Conservation (phyloP, 306 rosid species). For the Trifolium dubium region DNA sequence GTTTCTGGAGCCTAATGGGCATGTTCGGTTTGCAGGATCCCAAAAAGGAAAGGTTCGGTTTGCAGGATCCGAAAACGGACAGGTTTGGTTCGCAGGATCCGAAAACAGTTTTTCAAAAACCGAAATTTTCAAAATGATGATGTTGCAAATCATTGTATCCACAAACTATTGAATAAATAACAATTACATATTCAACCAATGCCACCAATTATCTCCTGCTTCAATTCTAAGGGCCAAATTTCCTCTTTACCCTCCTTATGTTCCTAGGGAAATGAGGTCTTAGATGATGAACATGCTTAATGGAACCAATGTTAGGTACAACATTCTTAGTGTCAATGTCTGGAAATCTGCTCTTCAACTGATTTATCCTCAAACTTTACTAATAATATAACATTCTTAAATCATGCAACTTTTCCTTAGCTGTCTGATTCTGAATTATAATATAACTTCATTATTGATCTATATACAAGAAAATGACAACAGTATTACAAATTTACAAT, state of each 20-base stretch:
- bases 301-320: conserved; percentile 13
- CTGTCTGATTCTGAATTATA: conserved; percentile 50
- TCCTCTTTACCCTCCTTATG: conserved; percentile 59
- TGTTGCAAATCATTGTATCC: conserved; percentile 12
- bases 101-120: no score
- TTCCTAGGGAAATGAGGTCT: conserved; percentile 50
- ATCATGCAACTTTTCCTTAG: conserved; percentile 59
- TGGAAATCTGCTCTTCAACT: conserved; percentile 53
- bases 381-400: conserved; percentile 47
- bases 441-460: conserved; percentile 49
- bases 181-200: conserved; percentile 36
- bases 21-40: no score
- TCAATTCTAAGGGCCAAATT: conserved; percentile 45
- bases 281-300: conserved; percentile 49
- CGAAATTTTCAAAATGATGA: conserved; percentile 39
- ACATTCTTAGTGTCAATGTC: conserved; percentile 42
- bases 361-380: conserved; percentile 37
- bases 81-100: no score
- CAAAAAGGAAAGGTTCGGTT: no score
- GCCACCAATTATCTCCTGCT: conserved; percentile 33
- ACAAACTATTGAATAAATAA: background rate
- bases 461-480: conserved; percentile 44
- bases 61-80: no score
- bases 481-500: conserved; percentile 24
- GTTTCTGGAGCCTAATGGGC: no score